These are phyloP conservation scores for Phytophthora macrochlamydospora DNA, from an alignment of 352 stramenopile species.

Conservation along the genomic window DNA sequence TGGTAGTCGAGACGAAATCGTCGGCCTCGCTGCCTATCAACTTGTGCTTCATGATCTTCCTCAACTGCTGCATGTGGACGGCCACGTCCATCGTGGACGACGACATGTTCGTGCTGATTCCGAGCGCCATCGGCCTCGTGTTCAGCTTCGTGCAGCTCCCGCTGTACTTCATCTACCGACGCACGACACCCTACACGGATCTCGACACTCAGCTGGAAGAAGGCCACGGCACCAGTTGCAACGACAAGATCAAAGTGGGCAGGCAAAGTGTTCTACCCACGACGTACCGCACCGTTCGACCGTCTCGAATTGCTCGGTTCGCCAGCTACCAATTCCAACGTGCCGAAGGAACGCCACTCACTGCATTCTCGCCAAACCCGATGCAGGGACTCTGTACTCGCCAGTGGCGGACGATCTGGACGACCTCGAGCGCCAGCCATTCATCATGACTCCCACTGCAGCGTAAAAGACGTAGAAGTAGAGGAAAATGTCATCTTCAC, in stretches of 20 bases:
- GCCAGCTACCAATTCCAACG: conserved; percentile 27
- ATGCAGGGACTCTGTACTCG: conserved; percentile 7
- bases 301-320: conserved; percentile 30
- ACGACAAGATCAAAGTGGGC: conserved; percentile 10
- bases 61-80: conserved; percentile 56
- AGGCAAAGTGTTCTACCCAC: conserved; percentile 3
- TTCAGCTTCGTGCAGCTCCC: conserved; percentile 49
- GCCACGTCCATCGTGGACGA: conserved; percentile 46
- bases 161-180: conserved; percentile 52
- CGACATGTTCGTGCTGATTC: conserved; percentile 49
- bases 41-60: conserved; percentile 45
- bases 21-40: conserved; percentile 51
- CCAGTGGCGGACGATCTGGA: conserved; percentile 5
- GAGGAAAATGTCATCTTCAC: neutral
- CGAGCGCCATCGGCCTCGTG: conserved; percentile 41
- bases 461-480: conserved; percentile 3
- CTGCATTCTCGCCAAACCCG: conserved; percentile 5
- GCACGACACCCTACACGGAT: neutral
- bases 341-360: conserved; percentile 25
- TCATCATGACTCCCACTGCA: conserved; percentile 29
- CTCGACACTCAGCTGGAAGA: neutral
- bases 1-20: conserved; percentile 47
- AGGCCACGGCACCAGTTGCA: conserved; percentile 2
- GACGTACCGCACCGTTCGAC: conserved; percentile 28
- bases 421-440: conserved; percentile 27